Conservation (phyloP, 1,284 basidiomycete species). For the Austroboletus niveus region DNA sequence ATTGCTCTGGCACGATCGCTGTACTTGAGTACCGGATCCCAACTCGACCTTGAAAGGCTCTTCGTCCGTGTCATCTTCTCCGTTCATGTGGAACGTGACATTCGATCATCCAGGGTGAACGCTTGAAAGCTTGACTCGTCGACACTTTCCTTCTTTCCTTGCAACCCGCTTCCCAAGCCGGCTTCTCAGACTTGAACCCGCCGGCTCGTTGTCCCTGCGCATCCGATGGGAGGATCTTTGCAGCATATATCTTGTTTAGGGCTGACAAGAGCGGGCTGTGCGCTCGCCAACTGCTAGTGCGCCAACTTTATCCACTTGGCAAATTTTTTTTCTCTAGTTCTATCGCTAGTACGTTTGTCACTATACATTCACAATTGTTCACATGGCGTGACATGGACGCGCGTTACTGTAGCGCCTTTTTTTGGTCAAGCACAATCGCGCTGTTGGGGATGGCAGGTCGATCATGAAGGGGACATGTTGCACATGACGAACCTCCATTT, state of each 20-base stretch:
- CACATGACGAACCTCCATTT: slow-evolving; percentile 22
- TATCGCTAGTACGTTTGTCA: not conserved
- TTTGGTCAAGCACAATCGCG: slow-evolving; percentile 1
- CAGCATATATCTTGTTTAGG: not conserved
- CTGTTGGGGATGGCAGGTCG: slow-evolving; percentile 12
- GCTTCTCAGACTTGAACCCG: slow-evolving; percentile 10
- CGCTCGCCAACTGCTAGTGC: not conserved
- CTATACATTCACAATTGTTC: not conserved
- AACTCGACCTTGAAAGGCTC: not conserved
- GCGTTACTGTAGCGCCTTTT: not conserved
- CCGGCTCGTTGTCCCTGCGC: not conserved
- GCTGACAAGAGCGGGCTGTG: not conserved
- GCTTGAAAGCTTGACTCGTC: not conserved
- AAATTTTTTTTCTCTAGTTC: not conserved
- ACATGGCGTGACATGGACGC: not conserved
- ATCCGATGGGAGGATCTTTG: slow-evolving; percentile 2
- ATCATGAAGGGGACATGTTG: slow-evolving; percentile 22
- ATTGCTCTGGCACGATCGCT: not conserved
- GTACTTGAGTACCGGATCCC: no score
- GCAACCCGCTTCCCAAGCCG: not conserved
- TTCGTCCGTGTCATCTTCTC: not conserved
- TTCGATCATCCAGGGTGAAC: not conserved
- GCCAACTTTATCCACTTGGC: not conserved
- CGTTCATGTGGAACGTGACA: not conserved
- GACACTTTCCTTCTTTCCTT: no score